Evolutionary conservation across 2,329 filamentous ascomycete species (phyloP), one percentile per base, ranked within the genome.

Genomic region (Colletotrichum lindemuthianum): DNA sequence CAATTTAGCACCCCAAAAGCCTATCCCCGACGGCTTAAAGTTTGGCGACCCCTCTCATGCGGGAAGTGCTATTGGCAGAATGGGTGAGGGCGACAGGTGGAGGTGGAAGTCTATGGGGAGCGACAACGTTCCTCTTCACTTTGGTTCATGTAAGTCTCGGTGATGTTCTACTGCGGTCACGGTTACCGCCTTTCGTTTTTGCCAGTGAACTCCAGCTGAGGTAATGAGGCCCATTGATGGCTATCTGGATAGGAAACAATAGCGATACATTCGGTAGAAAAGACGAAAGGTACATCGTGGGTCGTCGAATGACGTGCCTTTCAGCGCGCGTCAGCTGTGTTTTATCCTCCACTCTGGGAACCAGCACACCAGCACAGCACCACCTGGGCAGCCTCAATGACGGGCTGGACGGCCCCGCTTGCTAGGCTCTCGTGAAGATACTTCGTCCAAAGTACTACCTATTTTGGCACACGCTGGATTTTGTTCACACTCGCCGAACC

Each of bases 11-110:
- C 13, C 40, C 52, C 58, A 61, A 65, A 63, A 40, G 47, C 63
- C 63, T 65, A 65, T 47, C 63, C 15, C 63, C 63, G 63, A 65
- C 58, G 63, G 51, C 51, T 52, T 61, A 52, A 47, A 65, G 24
- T 52, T 63, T 55, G 50, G 44, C 9, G 15, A 33, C 16, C 53
- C 16, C 41, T 41, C 47, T 50, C 47, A 44, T 49, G 57, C 50
- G 43, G 15, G 39, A 16, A 12, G 52, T 45, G 43, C 32, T 24
- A 36, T 39, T 37, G 34, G 33, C 54, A 44, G 54, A 44, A 53
- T 13, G 36, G 54, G 24, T 43, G 44, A 48, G 44, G 54, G 54
- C 16, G 15, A 15, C 41, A 15, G 13, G 15, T 15, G 43, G 16
- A 45, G 16, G 43, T 11, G 15, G 5, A n/a, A 16, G 44, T 48